Evolutionary conservation across 164 flowering plant genomes (phyloP), one percentile per base, ranked within the genome.

Genomic region (Annona squamosa): DNA sequence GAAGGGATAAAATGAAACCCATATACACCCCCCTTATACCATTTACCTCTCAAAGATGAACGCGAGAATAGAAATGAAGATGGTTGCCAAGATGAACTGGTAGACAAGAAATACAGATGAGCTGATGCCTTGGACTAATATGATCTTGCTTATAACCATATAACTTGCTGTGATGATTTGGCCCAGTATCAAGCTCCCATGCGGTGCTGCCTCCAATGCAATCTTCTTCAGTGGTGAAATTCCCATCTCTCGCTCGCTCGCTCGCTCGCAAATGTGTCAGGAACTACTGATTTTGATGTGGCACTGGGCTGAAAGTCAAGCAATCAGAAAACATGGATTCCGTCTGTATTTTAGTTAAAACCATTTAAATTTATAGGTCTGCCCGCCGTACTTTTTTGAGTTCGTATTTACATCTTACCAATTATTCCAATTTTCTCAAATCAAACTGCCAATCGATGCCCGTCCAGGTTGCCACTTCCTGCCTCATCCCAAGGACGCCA

Each of bases 41-140:
- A 5, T 17, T 48, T 52, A 70, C 72, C 64, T 70, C 43, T 70
- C 72, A 48, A 70, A 37, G 72, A 70, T 45, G 26, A 70, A 70
- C 6, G 72, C 63, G 1, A 59, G 63, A 3, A 37, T 48, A 4
- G 72, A 9, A 13, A 70, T 70, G 72, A 70, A 52, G 37, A 70
- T 37, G 13, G 72, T 70, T 9, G 72, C 72, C 4, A 70, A 37
- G 4, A 70, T 70, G 64, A 45, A 52, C 48, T 70, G 72, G 16
- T 70, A 70, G 63, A 70, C 63, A 41, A 70, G 63, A 7, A 70
- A 48, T 9, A 70, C 72, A 52, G 63, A 18, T 17, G 72, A 70
- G 63, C 72, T 70, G 12, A 52, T 70, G 41, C 72, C 72, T 56
- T 17, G 48, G 26, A 70, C 64, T 17, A 70, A 26, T 26, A 70